phyloP scores from a whole-genome alignment of 371 early-diverging fungal genomes.

The Mortierella sp. region DNA sequence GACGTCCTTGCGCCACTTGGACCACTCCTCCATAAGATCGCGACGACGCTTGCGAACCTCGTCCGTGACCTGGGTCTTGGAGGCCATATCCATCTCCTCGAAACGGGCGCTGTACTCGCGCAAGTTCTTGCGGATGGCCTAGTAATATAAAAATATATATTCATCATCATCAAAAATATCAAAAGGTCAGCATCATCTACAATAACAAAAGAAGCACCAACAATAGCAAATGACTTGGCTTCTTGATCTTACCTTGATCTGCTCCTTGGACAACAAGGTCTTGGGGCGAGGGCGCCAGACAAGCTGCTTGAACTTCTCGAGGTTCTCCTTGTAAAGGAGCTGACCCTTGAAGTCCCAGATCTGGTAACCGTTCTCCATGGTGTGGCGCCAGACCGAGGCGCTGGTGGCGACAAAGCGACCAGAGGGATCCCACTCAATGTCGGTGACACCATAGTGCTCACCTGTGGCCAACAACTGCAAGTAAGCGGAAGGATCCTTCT shows the following conservation, averaged over 20 bases:
- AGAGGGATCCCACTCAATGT: slow-evolving; percentile 98
- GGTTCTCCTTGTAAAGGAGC: slow-evolving; percentile 75
- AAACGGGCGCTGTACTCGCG: slow-evolving; percentile 88
- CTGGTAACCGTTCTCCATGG: slow-evolving; percentile 88
- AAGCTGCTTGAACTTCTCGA: slow-evolving; percentile 91
- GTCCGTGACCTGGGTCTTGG: slow-evolving; percentile 74
- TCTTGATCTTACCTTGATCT: slow-evolving; percentile 61
- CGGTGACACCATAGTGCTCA: slow-evolving; percentile 95
- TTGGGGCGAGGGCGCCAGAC: slow-evolving; percentile 96
- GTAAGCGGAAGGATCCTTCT: slow-evolving; percentile 60
- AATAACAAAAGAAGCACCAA: neutral
- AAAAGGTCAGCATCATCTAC: neutral
- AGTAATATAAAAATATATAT: neutral
- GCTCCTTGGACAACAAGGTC: slow-evolving; percentile 81
- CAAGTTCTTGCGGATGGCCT: slow-evolving; percentile 90
- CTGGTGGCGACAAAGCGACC: slow-evolving; percentile 93
- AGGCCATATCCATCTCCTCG: slow-evolving; percentile 88
- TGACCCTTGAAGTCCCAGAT: slow-evolving; percentile 95
- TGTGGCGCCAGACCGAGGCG: slow-evolving; percentile 88
- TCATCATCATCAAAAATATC: neutral
- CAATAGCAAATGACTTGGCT: neutral
- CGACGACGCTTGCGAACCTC: slow-evolving; percentile 80
- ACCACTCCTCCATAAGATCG: slow-evolving; percentile 82
- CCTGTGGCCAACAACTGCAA: slow-evolving; percentile 73
- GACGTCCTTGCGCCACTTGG: slow-evolving; percentile 77